These are phyloP conservation scores for Wallacemonas collosoma DNA, from an alignment of 208 protist genomes.

Conservation along the genomic window DNA sequence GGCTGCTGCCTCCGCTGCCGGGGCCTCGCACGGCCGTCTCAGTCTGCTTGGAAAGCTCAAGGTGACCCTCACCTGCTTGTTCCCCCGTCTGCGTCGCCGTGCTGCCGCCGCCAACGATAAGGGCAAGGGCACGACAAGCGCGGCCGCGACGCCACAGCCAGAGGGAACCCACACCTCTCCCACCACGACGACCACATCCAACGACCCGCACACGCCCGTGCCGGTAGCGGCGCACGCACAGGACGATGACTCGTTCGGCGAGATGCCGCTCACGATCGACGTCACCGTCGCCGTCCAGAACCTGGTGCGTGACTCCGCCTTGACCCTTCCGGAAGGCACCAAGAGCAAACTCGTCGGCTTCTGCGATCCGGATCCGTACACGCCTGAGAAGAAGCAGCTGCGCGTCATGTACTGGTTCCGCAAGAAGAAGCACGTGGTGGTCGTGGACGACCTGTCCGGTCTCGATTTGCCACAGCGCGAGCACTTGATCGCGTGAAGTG, in stretches of 20 bases:
- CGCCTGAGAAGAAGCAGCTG: conserved; percentile 77
- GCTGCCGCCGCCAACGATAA: not conserved
- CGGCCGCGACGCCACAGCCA: not conserved
- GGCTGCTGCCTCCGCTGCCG: not conserved
- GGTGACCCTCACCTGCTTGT: conserved; percentile 1
- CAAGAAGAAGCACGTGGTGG: conserved; percentile 65
- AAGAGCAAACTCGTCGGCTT: conserved; percentile 82
- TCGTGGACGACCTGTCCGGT: conserved; percentile 69
- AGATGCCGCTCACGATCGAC: conserved; percentile 68
- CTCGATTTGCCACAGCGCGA: conserved; percentile 76
- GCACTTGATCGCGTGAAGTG: conserved; percentile 29
- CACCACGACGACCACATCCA: not conserved
- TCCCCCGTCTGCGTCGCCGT: not conserved
- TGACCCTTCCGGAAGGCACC: conserved; percentile 67
- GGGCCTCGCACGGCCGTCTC: not conserved
- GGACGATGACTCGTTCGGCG: conserved; percentile 28
- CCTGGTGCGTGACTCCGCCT: conserved; percentile 76
- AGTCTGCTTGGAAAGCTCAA: conserved; percentile 5
- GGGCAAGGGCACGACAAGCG: not conserved
- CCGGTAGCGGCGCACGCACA: not conserved
- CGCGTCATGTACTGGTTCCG: conserved; percentile 89
- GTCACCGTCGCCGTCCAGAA: conserved; percentile 89
- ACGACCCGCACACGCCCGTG: not conserved
- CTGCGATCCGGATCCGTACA: conserved; percentile 87
- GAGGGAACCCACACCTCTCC: not conserved